Evolutionary conservation across 2,329 filamentous ascomycete genomes (phyloP), one percentile per base, ranked within the genome.

Genomic region (Alternaria sp.): DNA sequence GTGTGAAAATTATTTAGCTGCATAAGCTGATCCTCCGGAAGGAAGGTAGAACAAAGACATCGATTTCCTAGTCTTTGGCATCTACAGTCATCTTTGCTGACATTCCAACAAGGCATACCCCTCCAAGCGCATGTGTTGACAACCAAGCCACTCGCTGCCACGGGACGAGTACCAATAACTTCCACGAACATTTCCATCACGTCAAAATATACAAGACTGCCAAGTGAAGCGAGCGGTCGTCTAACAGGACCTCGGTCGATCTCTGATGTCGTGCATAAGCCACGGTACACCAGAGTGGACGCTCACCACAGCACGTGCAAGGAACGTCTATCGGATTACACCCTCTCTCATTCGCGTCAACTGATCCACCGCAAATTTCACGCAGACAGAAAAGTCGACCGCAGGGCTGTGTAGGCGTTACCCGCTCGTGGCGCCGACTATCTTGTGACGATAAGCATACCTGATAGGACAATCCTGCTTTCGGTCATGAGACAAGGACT

Each of bases 261-360:
- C 70, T 63, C 57, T 68, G 68, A 74, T 73, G 70, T 72, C 66
- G 71, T 72, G 66, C 72, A 74, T 73, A 67, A 45, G 54, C 43
- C 58, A 71, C 61, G 65, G 65, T 68, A 68, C 46, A 53, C 59
- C 63, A 58, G 61, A 64, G 62, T 63, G 63, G 61, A 57, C 51
- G 46, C 55, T 51, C 46, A 28, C 57, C 28, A 50, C 21, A 60
- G 65, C 55, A 47, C 61, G 43, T 65, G 60, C 65, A 68, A 65
- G 65, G 66, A 57, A 65, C 55, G 9, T 53, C 59, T 49, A 49
- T 30, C 57, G 66, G 61, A 46, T 58, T 44, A 65, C 60, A 68
- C 54, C 58, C 65, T 61, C 61, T 55, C 30, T n/a, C 58, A 43
- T 53, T 55, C 54, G 41, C 44, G 45, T 58, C 47, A 53, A 58